Base-by-base conservation (phyloP, 2,329 filamentous ascomycete genomes). In the Fusarium gaditjirri region DNA sequence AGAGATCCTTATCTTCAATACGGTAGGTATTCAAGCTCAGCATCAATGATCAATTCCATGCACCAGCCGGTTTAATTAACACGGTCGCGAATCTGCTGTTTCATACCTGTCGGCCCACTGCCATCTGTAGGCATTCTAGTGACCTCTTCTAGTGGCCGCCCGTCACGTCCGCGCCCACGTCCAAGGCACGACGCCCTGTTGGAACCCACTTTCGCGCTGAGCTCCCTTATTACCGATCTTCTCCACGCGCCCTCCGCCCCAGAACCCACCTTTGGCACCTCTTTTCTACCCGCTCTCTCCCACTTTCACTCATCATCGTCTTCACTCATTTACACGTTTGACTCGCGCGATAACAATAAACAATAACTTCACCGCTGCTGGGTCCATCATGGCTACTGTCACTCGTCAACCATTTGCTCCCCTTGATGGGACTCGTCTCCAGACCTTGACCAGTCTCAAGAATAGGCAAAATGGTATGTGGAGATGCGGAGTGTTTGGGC, bases 361-460 rank as follows among this genome's bases (percentile, higher is more conserved):
- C 65, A 72, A 70, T 35, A 56, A 49, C 54, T 44, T 50, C 19
- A 36, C 31, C 21, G 42, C 25, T 56, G 9, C 52, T 38, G 49
- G 41, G 54, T 56, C 36, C 42, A 78, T 77, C 77, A 90, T 90
- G 88, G 86, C 88, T 79, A 81, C 87, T 74, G 75, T 87, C 69
- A 83, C 86, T 70, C 89, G 93, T 78, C 92, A 94, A 82, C 93
- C 93, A 10, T 94, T 95, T 81, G 93, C 90, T 79, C 91, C 91
- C 53, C 86, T 95, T 60, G 89, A 93, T 79, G 87, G 86, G 75
- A 84, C 90, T 62, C 89, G 93, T 74, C 86, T 95, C 31, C 91
- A 94, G 81, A 89, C 86, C 72, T 84, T 95, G 76, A 91, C 90
- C 31, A 94, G 90, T 82, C 83, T 91, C 55, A 95, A 94, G 86